These are phyloP conservation scores for Schwanniomyces pseudopolymorphus DNA, from an alignment of 805 yeast species.

Conservation along the genomic window DNA sequence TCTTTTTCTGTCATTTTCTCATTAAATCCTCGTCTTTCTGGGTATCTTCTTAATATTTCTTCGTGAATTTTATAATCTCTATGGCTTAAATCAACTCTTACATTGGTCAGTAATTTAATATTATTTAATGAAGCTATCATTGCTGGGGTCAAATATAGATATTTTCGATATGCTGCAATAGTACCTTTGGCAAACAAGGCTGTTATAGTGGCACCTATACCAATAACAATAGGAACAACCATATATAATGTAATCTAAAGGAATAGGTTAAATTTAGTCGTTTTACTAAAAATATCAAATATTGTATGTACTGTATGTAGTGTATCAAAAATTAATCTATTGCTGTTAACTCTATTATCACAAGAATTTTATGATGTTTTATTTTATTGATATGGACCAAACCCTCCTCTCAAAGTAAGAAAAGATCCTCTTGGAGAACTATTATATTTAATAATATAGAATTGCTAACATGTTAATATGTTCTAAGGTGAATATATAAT, in stretches of 20 bases:
- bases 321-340: not conserved
- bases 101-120: conserved; percentile 17
- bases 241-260: conserved; percentile 5
- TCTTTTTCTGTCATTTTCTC: conserved; percentile 44
- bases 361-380: too few relatives aligned
- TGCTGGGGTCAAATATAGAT: conserved; percentile 26
- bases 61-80: conserved; percentile 11
- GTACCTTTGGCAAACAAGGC: conserved; percentile 46
- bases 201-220: conserved; percentile 52
- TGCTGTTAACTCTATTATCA: too few relatives aligned
- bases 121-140: conserved; percentile 37
- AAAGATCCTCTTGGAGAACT: too few relatives aligned
- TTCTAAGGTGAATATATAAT: too few relatives aligned
- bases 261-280: too few relatives aligned
- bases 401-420: too few relatives aligned
- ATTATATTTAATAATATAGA: too few relatives aligned
- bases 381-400: too few relatives aligned
- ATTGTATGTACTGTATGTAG: not conserved
- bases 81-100: conserved; percentile 12
- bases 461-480: too few relatives aligned
- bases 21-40: conserved; percentile 30
- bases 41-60: conserved; percentile 23
- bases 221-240: conserved; percentile 52
- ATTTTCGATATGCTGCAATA: conserved; percentile 29
- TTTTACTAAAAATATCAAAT: not conserved